phyloP scores from a whole-genome alignment of 2,329 filamentous ascomycete genomes.

The Chaetothyriales sp. region DNA sequence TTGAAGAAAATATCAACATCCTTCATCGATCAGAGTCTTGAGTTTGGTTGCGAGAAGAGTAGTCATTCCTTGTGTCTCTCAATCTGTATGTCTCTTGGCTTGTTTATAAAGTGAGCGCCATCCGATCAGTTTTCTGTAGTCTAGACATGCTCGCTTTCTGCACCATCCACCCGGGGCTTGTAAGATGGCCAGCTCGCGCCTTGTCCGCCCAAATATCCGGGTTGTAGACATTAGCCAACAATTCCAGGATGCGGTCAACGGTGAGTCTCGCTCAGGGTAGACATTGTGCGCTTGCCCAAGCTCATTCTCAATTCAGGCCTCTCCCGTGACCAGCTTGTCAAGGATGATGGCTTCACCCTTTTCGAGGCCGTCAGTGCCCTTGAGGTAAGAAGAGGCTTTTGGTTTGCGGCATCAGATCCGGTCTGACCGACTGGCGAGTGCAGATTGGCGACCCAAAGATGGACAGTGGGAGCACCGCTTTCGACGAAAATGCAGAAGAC shows the following conservation, averaged over 20 bases:
- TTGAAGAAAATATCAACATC: background rate
- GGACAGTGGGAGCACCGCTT: slow-evolving; percentile 76
- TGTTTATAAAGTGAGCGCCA: background rate
- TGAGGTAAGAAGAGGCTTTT: slow-evolving; percentile 31
- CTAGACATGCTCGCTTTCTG: background rate
- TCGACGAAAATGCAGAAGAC: slow-evolving; percentile 68
- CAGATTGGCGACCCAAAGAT: slow-evolving; percentile 99
- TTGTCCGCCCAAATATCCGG: slow-evolving; percentile 11
- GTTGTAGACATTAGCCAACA: slow-evolving; percentile 39
- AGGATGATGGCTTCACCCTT: slow-evolving; percentile 85
- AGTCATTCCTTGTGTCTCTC: background rate
- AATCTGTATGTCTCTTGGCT: background rate
- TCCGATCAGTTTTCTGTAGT: background rate
- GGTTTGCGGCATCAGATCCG: background rate
- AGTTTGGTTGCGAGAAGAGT: background rate
- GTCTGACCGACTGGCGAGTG: slow-evolving; percentile 1
- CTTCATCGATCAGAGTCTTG: background rate
- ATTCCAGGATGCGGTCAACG: slow-evolving; percentile 37
- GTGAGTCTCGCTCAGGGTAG: slow-evolving; percentile 23
- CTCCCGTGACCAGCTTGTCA: slow-evolving; percentile 65
- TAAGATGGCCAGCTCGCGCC: slow-evolving; percentile 8
- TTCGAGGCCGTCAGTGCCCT: slow-evolving; percentile 79
- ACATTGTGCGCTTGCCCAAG: background rate
- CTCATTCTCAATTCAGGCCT: slow-evolving; percentile 2
- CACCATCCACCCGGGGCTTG: background rate